Evolutionary conservation across 2,329 filamentous ascomycete species (phyloP).

Genomic region (Clonostachys sp.): DNA sequence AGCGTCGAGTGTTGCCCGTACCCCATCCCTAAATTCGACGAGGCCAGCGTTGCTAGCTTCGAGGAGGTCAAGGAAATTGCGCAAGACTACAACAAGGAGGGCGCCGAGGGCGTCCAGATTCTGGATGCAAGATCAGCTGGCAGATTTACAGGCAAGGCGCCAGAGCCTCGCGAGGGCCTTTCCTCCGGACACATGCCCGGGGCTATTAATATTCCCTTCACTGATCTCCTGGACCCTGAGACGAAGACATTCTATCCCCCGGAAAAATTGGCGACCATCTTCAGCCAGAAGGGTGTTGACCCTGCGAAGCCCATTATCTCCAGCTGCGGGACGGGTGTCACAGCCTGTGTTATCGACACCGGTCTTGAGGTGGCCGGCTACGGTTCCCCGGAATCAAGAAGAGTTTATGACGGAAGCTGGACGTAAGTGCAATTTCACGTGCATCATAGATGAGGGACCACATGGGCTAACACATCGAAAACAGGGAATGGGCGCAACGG

Average conservation of each 20-base stretch:
- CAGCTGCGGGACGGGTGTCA: constrained; percentile 91
- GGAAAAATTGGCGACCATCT: constrained; percentile 69
- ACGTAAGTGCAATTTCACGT: constrained; percentile 62
- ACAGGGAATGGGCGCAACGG: constrained; percentile 64
- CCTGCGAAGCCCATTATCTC: constrained; percentile 76
- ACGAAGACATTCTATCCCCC: constrained; percentile 76
- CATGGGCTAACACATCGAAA: constrained; percentile 15
- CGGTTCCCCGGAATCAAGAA: constrained; percentile 60
- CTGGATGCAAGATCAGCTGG: constrained; percentile 80
- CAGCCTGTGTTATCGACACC: constrained; percentile 84
- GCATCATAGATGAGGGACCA: background rate
- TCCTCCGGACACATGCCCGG: constrained; percentile 90
- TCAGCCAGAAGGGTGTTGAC: constrained; percentile 76
- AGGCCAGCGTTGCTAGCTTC: constrained; percentile 68
- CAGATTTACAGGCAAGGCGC: constrained; percentile 76
- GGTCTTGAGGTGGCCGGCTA: constrained; percentile 77
- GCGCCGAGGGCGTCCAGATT: constrained; percentile 78
- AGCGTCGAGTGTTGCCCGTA: constrained; percentile 62
- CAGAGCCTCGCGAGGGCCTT: constrained; percentile 81
- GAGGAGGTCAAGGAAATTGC: constrained; percentile 79
- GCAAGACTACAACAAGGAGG: constrained; percentile 74
- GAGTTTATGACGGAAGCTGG: constrained; percentile 95
- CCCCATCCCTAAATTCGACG: constrained; percentile 56
- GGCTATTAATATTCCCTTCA: constrained; percentile 77
- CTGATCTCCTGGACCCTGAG: constrained; percentile 72